These are phyloP conservation scores for Leccinum fallax DNA, from an alignment of 1,284 basidiomycete species.

Conservation along the genomic window DNA sequence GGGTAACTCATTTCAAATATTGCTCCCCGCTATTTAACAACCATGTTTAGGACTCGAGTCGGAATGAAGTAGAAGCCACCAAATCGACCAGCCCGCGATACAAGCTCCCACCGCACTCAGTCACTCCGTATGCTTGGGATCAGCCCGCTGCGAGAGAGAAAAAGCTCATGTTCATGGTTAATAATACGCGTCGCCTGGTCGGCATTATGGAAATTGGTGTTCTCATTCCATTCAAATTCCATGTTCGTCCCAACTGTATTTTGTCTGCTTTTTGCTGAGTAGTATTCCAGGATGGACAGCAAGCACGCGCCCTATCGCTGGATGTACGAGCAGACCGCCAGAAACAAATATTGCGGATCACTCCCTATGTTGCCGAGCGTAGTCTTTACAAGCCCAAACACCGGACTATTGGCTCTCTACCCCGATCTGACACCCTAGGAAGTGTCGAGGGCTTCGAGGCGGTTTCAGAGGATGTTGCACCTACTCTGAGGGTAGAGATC, in stretches of 20 bases:
- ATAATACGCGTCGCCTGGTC: slow-evolving; percentile 69
- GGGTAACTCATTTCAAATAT: slow-evolving; percentile 46
- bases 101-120: slow-evolving; percentile 59
- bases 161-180: slow-evolving; percentile 72
- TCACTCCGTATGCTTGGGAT: slow-evolving; percentile 90
- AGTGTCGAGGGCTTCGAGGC: slow-evolving; percentile 88
- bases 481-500: slow-evolving; percentile 59
- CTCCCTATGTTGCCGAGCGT: slow-evolving; percentile 83
- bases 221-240: slow-evolving; percentile 88
- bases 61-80: slow-evolving; percentile 42
- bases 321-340: slow-evolving; percentile 93
- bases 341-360: slow-evolving; percentile 86
- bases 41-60: slow-evolving; percentile 50
- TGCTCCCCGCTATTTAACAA: slow-evolving; percentile 5
- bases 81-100: slow-evolving; percentile 44
- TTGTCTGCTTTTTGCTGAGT: slow-evolving; percentile 8
- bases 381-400: slow-evolving; percentile 89
- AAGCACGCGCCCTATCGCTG: slow-evolving; percentile 73
- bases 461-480: slow-evolving; percentile 74
- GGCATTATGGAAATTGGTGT: slow-evolving; percentile 98
- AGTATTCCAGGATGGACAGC: slow-evolving; percentile 50
- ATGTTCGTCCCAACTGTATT: slow-evolving; percentile 47
- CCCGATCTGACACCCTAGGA: slow-evolving; percentile 71
- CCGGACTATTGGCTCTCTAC: slow-evolving; percentile 48
- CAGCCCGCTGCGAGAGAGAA: slow-evolving; percentile 86